Evolutionary conservation across 441 rosid species (phyloP).

Genomic region (Pelargonium hybrid): DNA sequence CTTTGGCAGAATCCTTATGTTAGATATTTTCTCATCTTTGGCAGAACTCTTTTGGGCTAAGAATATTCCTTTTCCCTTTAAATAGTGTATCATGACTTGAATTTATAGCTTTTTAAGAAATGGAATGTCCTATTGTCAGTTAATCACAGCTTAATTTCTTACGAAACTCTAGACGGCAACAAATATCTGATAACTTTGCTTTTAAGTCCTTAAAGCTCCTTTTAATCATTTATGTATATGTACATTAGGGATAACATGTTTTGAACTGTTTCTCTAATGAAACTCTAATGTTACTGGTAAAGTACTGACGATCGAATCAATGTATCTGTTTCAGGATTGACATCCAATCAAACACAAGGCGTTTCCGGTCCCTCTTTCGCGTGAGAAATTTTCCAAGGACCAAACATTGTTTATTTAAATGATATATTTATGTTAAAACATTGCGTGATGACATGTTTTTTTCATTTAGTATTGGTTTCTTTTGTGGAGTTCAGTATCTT

Average conservation of each 20-base stretch:
- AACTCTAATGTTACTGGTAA: not conserved
- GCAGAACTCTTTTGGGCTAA: too few species aligned
- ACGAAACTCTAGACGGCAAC: not conserved
- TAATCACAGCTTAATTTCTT: not conserved
- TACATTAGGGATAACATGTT: not conserved
- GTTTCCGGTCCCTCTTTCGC: conserved; percentile 64
- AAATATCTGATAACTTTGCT: not conserved
- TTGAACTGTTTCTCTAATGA: not conserved
- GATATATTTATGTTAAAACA: not conserved
- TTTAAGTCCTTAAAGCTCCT: not conserved
- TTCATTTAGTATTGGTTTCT: not conserved
- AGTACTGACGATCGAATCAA: not conserved
- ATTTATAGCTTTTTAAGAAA: not conserved
- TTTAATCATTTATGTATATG: not conserved
- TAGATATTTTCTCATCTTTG: too few species aligned
- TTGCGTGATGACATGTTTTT: conserved; percentile 2
- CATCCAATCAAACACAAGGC: conserved; percentile 78
- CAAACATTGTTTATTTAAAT: not conserved
- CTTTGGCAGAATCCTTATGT: too few species aligned
- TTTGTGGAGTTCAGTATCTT: conserved; percentile 49
- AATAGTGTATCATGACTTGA: not conserved
- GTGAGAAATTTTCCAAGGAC: conserved; percentile 28
- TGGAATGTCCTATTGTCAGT: not conserved
- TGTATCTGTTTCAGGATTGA: conserved; percentile 61
- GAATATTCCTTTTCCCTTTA: not conserved